Base-by-base conservation (phyloP, 129 eudicot genomes). In the Gnaphalium uliginosum region DNA sequence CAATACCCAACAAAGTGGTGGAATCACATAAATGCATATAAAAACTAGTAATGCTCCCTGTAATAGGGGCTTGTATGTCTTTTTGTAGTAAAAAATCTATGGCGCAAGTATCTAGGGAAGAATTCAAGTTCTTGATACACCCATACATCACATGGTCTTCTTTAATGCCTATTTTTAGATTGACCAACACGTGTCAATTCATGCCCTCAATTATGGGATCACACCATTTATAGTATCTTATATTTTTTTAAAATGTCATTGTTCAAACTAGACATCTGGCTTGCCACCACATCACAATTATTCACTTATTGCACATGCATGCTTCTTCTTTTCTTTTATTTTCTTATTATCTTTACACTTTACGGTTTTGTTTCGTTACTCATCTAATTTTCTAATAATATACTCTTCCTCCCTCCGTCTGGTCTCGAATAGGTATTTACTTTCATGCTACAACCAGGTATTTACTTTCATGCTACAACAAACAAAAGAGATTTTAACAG, bases 161-260 rank as follows among this genome's bases (percentile, higher is more conserved):
- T 63, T 79, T 71, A 72, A 11, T 51, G 22, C 64, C 37, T 14
- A 50, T 29, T 29, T 2, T 25, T 75, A 21, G 78, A 0, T 24
- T 54, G 26, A 79, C 78, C 46, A 26, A 72, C 83, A 72, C 83
- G 83, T 79, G 78, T 72, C 83, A 17, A 43, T 25, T 64, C 22
- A 60, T 17, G 30, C 77, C 72, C 82, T 71, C 72, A 71, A 71
- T 79, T 79, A 79, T 71, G 78, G 78, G 74, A 79, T 33, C 60
- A 37, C 51, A 4, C 78, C 53, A 79, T 79, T 72, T 64, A 65
- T 57, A 37, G 82, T 26, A 69, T 43, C 29, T 8, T 30, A 5
- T 10, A 54, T 46, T n/a, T n/a, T n/a, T n/a, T n/a, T 14, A 46
- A 11, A 23, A 56, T 68, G 69, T 56, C 32, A 11, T 32, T 77